Evolutionary conservation across 2,329 filamentous ascomycete species (phyloP), one percentile per base, ranked within the genome.

Genomic region (Stagonosporopsis tanaceti): DNA sequence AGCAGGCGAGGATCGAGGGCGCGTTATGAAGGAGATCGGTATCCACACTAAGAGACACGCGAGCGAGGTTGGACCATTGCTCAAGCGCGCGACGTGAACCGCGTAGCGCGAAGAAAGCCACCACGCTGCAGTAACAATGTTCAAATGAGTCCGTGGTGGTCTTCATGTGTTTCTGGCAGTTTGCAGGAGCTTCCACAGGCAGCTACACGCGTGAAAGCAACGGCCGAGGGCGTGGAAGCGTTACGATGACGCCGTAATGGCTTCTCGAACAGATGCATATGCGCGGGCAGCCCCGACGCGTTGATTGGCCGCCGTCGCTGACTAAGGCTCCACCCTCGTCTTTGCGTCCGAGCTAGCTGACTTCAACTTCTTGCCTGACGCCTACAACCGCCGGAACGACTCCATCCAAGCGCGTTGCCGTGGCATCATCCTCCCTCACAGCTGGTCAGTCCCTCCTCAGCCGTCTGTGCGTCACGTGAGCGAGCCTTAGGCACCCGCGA

Each of bases 41-140:
- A 53, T 57, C 48, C 54, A 48, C 54, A 52, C 55, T 50, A 58
- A 41, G 53, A 61, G 67, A 66, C 62, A 34, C 32, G 32, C 32
- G 32, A 34, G 67, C 66, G 68, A 69, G 72, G 73, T 66, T 75
- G 73, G 66, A 61, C 61, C 63, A 65, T 76, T 68, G 70, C 72
- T 53, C 48, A 65, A 60, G 70, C 73, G 71, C 73, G 73, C 73
- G 52, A 57, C 42, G 55, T 60, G 62, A 62, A 64, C 60, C 53
- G 60, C 53, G 53, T 52, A 66, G 57, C 62, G 54, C 58, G 59
- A 56, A n/a, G 14, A 39, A 40, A 50, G 50, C 20, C 39, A 27
- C 40, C 44, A 39, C 46, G 47, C 50, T 38, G 46, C 41, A 47
- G 48, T 39, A 39, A 38, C 14, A 47, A 57, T 50, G 57, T 66